Conservation (phyloP, 2,329 filamentous ascomycete genomes). For the Cyphellophora attinorum region DNA sequence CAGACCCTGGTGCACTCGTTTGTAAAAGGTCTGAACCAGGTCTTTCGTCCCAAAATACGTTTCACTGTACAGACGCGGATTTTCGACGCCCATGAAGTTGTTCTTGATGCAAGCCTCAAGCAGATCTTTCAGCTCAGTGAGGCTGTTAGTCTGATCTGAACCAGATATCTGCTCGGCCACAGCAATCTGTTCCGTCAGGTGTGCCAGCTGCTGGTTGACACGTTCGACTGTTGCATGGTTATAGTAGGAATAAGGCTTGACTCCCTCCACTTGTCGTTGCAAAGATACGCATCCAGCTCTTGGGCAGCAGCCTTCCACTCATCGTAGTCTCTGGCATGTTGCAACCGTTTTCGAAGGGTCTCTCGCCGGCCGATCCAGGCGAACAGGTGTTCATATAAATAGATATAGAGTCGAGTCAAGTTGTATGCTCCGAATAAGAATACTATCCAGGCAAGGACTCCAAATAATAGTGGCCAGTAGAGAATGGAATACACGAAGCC, state of each 20-base stretch:
- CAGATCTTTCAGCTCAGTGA: slow-evolving; percentile 64
- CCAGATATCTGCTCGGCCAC: slow-evolving; percentile 24
- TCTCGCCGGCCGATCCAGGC: slow-evolving; percentile 79
- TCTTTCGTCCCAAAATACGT: slow-evolving; percentile 98
- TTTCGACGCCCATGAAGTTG: slow-evolving; percentile 94
- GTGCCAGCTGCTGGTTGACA: slow-evolving; percentile 64
- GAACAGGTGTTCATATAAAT: slow-evolving; percentile 80
- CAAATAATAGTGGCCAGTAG: slow-evolving; percentile 82
- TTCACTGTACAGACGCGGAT: slow-evolving; percentile 87
- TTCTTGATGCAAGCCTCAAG: slow-evolving; percentile 92
- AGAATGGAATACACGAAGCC: slow-evolving; percentile 80
- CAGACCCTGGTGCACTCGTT: slow-evolving; percentile 55
- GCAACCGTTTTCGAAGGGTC: slow-evolving; percentile 59
- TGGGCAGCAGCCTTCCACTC: slow-evolving; percentile 78
- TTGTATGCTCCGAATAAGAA: slow-evolving; percentile 67
- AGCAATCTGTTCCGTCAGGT: slow-evolving; percentile 30
- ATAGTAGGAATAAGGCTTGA: slow-evolving; percentile 64
- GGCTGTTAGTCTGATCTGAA: slow-evolving; percentile 14
- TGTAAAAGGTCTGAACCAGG: slow-evolving; percentile 78
- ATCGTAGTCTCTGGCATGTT: slow-evolving; percentile 61
- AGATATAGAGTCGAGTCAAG: slow-evolving; percentile 78
- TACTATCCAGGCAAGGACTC: slow-evolving; percentile 71
- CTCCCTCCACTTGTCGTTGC: slow-evolving; percentile 48
- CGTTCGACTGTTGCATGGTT: slow-evolving; percentile 73
- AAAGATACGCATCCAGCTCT: slow-evolving; percentile 69